Evolutionary conservation across 768 basidiomycete genomes (phyloP).

Genomic region (Agaricus bisporus): DNA sequence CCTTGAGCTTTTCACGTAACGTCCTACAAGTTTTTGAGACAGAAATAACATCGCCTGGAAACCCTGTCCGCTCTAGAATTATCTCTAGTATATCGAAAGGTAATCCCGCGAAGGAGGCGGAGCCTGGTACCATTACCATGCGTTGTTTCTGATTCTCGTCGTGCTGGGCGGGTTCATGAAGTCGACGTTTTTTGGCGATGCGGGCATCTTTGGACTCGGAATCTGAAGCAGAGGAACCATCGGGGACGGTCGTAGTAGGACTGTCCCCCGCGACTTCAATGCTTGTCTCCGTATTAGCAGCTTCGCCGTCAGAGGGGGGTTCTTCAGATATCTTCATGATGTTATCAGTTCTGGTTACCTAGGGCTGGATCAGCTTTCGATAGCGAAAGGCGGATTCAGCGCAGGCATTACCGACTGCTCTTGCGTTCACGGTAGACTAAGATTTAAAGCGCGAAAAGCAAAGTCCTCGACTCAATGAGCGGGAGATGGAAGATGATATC

Average conservation of each 20-base stretch:
- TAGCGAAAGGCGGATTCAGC: too few species aligned
- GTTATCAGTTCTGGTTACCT: too few species aligned
- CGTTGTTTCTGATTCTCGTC: background rate
- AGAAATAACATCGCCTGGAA: conserved; percentile 1
- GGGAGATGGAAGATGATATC: too few species aligned
- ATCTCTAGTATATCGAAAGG: conserved; percentile 7
- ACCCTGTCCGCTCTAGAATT: background rate
- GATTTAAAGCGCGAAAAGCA: too few species aligned
- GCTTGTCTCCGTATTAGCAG: background rate
- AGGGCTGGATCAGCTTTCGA: too few species aligned
- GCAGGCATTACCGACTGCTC: too few species aligned
- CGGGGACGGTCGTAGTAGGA: background rate
- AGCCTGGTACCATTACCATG: background rate
- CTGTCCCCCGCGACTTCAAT: background rate
- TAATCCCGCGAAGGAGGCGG: background rate
- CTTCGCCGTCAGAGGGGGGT: background rate
- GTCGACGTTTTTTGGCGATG: background rate
- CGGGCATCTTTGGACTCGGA: background rate
- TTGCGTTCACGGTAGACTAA: too few species aligned
- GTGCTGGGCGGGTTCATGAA: background rate
- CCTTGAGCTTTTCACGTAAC: background rate
- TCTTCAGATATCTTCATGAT: too few species aligned
- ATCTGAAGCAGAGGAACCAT: background rate
- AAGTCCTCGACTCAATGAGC: too few species aligned
- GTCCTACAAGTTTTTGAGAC: conserved; percentile 7